These are phyloP conservation scores for Zalaria sp. DNA, from an alignment of 2,329 filamentous ascomycete species.

Conservation along the genomic window DNA sequence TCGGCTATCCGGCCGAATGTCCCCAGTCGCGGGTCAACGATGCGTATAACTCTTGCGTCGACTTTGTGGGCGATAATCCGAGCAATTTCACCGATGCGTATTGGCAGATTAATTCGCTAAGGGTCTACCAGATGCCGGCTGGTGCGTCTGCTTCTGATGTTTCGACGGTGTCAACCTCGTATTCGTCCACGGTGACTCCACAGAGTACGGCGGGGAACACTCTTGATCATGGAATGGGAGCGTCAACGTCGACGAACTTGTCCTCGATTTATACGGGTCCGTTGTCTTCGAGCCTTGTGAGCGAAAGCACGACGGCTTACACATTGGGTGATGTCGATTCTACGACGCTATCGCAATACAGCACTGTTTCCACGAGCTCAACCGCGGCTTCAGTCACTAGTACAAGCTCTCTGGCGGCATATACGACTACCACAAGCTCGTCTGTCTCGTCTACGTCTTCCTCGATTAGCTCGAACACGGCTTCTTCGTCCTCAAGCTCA, in stretches of 20 bases:
- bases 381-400: too few relatives aligned
- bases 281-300: constrained; percentile 7
- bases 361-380: too few relatives aligned
- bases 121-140: constrained; percentile 22
- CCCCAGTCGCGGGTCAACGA: constrained; percentile 11
- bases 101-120: constrained; percentile 26
- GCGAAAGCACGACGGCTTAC: too few relatives aligned
- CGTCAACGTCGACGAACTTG: constrained; percentile 9
- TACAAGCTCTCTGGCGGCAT: constrained; percentile 1
- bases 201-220: constrained; percentile 7
- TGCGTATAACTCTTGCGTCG: constrained; percentile 14
- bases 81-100: constrained; percentile 19
- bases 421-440: constrained; percentile 5
- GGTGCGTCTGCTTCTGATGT: constrained; percentile 3
- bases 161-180: constrained; percentile 1
- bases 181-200: constrained; percentile 2
- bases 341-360: too few relatives aligned
- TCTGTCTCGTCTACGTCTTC: constrained; percentile 1
- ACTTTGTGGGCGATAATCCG: constrained; percentile 19
- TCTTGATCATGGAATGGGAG: constrained; percentile 13
- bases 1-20: constrained; percentile 16
- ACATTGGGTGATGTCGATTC: too few relatives aligned
- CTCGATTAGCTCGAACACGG: background rate
- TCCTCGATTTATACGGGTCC: constrained; percentile 14
- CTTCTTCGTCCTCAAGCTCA: constrained; percentile 1